Evolutionary conservation across 768 basidiomycete species (phyloP).

Genomic region (Tylopilus subfusipes): DNA sequence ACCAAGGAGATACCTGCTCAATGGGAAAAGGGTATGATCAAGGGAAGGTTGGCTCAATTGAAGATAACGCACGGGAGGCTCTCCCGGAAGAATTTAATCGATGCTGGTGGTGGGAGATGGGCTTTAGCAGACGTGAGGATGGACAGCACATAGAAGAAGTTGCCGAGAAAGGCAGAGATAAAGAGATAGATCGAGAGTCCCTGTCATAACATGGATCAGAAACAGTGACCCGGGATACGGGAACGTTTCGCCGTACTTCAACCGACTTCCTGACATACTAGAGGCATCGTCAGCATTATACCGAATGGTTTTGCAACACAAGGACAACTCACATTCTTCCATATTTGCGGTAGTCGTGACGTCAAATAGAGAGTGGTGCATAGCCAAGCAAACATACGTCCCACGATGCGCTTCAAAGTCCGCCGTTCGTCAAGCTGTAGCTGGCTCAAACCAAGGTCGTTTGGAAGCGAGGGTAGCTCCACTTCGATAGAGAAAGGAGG

Average conservation of each 20-base stretch:
- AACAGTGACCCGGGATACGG: constrained; percentile 2
- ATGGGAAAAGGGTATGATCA: neutral
- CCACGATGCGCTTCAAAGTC: constrained; percentile 62
- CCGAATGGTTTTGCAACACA: neutral
- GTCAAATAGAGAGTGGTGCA: constrained; percentile 94
- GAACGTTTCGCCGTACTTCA: constrained; percentile 44
- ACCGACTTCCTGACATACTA: constrained; percentile 90
- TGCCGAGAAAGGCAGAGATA: constrained; percentile 90
- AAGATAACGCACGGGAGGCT: constrained; percentile 70
- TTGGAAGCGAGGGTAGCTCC: constrained; percentile 15
- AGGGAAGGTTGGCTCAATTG: neutral
- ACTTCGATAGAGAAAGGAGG: constrained; percentile 10
- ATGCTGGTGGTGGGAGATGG: constrained; percentile 52
- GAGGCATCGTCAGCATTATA: neutral
- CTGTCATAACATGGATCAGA: constrained; percentile 34
- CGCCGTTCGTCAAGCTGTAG: constrained; percentile 22
- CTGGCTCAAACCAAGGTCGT: constrained; percentile 1
- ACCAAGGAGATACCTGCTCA: constrained; percentile 75
- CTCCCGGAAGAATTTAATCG: constrained; percentile 69
- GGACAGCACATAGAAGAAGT: constrained; percentile 88
- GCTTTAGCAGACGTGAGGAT: constrained; percentile 76
- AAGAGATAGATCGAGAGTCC: constrained; percentile 95
- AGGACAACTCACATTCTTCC: constrained; percentile 84
- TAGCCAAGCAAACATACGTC: constrained; percentile 90
- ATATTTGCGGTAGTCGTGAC: constrained; percentile 93